These are phyloP conservation scores for Venturiaceae sp. DNA, from an alignment of 2,329 filamentous ascomycete genomes.

Conservation along the genomic window DNA sequence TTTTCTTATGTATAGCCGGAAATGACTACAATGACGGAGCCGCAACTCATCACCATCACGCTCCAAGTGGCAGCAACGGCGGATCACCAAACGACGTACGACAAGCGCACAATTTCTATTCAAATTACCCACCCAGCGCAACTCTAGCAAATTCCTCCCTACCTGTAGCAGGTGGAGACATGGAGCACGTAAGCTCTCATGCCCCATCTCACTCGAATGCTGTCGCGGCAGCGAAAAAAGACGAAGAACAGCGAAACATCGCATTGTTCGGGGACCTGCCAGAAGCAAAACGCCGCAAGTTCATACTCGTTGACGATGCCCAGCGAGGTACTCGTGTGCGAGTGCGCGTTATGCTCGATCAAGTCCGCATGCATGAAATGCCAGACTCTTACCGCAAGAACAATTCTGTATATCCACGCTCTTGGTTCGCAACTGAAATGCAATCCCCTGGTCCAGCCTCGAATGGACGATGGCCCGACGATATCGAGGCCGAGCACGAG, in stretches of 20 bases:
- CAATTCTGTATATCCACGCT: slow-evolving; percentile 82
- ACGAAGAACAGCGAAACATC: slow-evolving; percentile 49
- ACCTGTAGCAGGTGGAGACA: slow-evolving; percentile 48
- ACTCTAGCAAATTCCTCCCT: slow-evolving; percentile 49
- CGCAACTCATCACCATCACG: slow-evolving; percentile 58
- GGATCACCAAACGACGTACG: slow-evolving; percentile 56
- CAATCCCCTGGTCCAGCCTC: slow-evolving; percentile 71
- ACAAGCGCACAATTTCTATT: slow-evolving; percentile 68
- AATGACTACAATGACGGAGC: slow-evolving; percentile 49
- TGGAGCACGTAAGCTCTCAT: slow-evolving; percentile 36
- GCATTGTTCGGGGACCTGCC: slow-evolving; percentile 81
- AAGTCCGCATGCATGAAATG: slow-evolving; percentile 89
- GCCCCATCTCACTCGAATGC: slow-evolving; percentile 29
- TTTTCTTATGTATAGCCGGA: slow-evolving; percentile 39
- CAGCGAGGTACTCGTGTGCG: slow-evolving; percentile 72
- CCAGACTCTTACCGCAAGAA: slow-evolving; percentile 88
- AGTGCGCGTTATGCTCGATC: slow-evolving; percentile 86
- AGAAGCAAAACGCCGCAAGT: slow-evolving; percentile 86
- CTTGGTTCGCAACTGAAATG: slow-evolving; percentile 91
- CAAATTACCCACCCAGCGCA: slow-evolving; percentile 51
- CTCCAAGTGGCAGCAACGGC: slow-evolving; percentile 42
- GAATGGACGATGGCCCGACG: slow-evolving; percentile 63
- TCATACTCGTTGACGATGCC: slow-evolving; percentile 88
- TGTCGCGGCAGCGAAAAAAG: slow-evolving; percentile 32
- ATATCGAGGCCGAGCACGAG: slow-evolving; percentile 52